phyloP scores from a whole-genome alignment of 1,284 basidiomycete species.

The Wallemia ichthyophaga region DNA sequence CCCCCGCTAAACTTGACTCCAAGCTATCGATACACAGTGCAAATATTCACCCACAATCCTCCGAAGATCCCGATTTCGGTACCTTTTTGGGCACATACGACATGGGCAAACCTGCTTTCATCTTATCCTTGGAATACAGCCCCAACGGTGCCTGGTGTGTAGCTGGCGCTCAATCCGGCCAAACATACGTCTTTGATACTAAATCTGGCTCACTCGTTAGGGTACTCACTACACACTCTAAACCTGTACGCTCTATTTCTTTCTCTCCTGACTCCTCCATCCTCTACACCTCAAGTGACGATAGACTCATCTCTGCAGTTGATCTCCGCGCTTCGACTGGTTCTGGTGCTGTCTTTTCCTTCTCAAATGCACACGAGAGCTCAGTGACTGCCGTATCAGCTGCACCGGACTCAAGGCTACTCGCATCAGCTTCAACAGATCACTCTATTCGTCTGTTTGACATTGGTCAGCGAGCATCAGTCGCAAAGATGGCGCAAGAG shows the following conservation, averaged over 20 bases:
- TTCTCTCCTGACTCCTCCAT: conserved; percentile 9
- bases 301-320: conserved; percentile 10
- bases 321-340: conserved; percentile 7
- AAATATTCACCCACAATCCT: conserved; percentile 3
- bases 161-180: conserved; percentile 6
- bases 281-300: conserved; percentile 10
- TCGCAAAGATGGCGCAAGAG: conserved; percentile 8
- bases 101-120: conserved; percentile 4
- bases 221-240: conserved; percentile 8
- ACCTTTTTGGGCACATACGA: background rate
- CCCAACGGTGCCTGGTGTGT: conserved; percentile 7
- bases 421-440: conserved; percentile 5
- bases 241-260: conserved; percentile 9
- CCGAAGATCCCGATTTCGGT: background rate
- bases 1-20: background rate
- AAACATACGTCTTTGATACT: conserved; percentile 8
- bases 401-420: background rate
- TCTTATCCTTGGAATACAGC: conserved; percentile 8
- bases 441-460: conserved; percentile 10
- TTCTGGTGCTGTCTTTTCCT: background rate
- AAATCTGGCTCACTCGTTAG: conserved; percentile 8
- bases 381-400: background rate
- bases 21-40: background rate
- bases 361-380: background rate
- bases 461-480: conserved; percentile 7